Conservation (phyloP, 176 grass and related monocot species). For the Lolium perenne region DNA sequence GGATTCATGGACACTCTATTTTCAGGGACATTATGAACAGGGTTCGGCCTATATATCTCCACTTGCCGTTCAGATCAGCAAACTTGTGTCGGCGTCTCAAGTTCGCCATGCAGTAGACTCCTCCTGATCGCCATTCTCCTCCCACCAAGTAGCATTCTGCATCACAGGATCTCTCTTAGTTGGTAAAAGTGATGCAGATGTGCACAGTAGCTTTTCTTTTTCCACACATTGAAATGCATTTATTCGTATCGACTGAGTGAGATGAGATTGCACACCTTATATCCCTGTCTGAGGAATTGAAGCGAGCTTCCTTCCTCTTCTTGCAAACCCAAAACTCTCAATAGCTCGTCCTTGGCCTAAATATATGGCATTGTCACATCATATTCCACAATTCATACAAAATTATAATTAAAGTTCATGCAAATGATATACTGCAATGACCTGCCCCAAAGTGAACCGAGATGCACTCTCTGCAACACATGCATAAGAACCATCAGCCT, state of each 20-base stretch:
- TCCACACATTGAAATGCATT: too few species aligned
- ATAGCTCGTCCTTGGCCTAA: conserved; percentile 89
- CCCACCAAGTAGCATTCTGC: conserved; percentile 99
- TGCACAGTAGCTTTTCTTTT: not conserved
- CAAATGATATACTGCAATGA: conserved; percentile 32
- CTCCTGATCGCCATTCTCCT: conserved; percentile 85
- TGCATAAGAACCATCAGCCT: conserved; percentile 87
- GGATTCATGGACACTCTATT: not conserved
- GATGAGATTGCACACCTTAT: conserved; percentile 64
- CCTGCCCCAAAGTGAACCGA: conserved; percentile 93
- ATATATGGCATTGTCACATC: not conserved
- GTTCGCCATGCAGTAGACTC: conserved; percentile 78
- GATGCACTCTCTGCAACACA: conserved; percentile 89
- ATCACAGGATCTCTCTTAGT: conserved; percentile 23
- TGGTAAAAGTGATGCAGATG: not conserved
- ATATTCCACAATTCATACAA: not conserved
- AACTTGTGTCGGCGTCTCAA: too few species aligned
- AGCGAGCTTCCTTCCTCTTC: conserved; percentile 92
- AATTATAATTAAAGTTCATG: too few species aligned
- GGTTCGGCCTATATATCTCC: not conserved
- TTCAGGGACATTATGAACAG: not conserved
- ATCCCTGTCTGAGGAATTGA: conserved; percentile 95
- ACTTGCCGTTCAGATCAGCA: not conserved
- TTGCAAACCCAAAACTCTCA: conserved; percentile 93
- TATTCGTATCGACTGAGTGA: not conserved